These are phyloP conservation scores for Escovopsis weberi DNA, from an alignment of 2,329 filamentous ascomycete genomes.

Conservation along the genomic window DNA sequence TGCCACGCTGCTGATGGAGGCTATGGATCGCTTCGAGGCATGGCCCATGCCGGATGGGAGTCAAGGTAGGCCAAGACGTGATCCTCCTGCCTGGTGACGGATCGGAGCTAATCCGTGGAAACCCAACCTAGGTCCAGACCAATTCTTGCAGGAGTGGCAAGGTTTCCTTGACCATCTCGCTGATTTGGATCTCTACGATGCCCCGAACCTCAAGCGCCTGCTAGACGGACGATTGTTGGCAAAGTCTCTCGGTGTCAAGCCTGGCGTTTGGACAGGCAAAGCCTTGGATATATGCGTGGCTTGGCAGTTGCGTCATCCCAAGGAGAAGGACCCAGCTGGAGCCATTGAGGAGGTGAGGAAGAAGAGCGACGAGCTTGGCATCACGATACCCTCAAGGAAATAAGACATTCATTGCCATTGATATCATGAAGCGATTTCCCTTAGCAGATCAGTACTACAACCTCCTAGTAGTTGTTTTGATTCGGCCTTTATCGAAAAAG, in stretches of 20 bases:
- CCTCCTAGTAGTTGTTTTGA: too few relatives aligned
- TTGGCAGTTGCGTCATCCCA: constrained; percentile 79
- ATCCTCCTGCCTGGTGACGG: not conserved
- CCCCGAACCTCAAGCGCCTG: constrained; percentile 42
- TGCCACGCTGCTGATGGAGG: constrained; percentile 51
- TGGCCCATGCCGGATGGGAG: constrained; percentile 11
- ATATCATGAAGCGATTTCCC: too few relatives aligned
- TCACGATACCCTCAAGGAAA: constrained; percentile 7
- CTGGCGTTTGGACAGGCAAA: constrained; percentile 71
- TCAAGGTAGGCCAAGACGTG: not conserved
- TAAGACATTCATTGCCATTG: not conserved
- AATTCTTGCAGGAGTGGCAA: constrained; percentile 36
- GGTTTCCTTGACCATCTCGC: constrained; percentile 39
- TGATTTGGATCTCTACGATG: constrained; percentile 41
- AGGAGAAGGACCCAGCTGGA: constrained; percentile 39
- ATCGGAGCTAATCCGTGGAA: not conserved
- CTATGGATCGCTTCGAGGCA: constrained; percentile 26
- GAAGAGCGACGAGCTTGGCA: constrained; percentile 37
- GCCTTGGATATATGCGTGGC: constrained; percentile 68
- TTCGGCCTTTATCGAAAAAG: too few relatives aligned
- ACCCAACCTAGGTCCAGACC: constrained; percentile 24
- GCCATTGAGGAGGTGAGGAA: constrained; percentile 45
- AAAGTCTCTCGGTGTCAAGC: constrained; percentile 50
- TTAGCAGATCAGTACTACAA: too few relatives aligned
- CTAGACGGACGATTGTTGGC: constrained; percentile 65